phyloP scores from a whole-genome alignment of 2,329 filamentous ascomycete species.

The Malbranchea cinnamomea region DNA sequence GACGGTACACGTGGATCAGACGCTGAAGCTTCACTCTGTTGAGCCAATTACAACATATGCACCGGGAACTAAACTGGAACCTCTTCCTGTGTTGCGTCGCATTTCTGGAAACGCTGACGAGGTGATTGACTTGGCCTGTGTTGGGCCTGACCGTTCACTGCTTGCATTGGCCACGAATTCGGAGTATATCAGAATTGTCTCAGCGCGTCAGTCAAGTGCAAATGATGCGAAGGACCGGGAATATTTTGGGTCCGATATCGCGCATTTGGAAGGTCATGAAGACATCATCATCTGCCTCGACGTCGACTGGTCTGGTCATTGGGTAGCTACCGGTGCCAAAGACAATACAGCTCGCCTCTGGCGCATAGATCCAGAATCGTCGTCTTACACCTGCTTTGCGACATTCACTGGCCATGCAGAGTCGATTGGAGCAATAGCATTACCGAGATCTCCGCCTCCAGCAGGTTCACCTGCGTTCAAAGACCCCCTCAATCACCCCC shows the following conservation, averaged over 20 bases:
- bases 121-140: slow-evolving; percentile 83
- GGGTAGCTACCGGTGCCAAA: slow-evolving; percentile 91
- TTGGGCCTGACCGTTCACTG: slow-evolving; percentile 64
- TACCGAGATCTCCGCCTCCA: slow-evolving; percentile 56
- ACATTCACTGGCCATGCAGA: slow-evolving; percentile 86
- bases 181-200: slow-evolving; percentile 80
- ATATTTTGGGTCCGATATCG: slow-evolving; percentile 84
- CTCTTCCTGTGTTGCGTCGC: slow-evolving; percentile 50
- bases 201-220: slow-evolving; percentile 27
- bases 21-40: slow-evolving; percentile 57
- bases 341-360: slow-evolving; percentile 90
- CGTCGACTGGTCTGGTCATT: slow-evolving; percentile 91
- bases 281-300: slow-evolving; percentile 94
- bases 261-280: slow-evolving; percentile 72
- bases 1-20: slow-evolving; percentile 79
- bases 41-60: slow-evolving; percentile 21
- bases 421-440: slow-evolving; percentile 75
- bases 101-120: slow-evolving; percentile 97
- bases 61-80: slow-evolving; percentile 34
- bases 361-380: slow-evolving; percentile 62
- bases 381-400: slow-evolving; percentile 65
- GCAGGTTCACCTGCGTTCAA: slow-evolving; percentile 54
- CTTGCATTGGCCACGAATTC: slow-evolving; percentile 89
- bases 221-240: slow-evolving; percentile 26
- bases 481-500: slow-evolving; percentile 64